Evolutionary conservation across 2,329 filamentous ascomycete species (phyloP).

Genomic region (Tolypocladium tundrense): DNA sequence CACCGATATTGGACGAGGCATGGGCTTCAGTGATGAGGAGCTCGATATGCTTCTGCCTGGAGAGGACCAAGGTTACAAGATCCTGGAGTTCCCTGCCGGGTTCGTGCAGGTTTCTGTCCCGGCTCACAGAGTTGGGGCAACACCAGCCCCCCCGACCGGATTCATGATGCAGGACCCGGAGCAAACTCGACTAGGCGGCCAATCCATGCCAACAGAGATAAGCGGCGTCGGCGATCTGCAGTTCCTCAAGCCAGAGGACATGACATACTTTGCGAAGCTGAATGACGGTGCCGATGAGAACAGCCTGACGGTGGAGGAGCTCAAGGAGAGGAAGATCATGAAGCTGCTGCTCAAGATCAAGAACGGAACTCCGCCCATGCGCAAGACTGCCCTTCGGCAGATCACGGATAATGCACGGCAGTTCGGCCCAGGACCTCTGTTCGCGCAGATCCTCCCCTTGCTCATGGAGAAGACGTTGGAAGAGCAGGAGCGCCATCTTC

Average conservation of each 20-base stretch:
- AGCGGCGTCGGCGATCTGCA: slow-evolving; percentile 92
- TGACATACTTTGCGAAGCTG: slow-evolving; percentile 97
- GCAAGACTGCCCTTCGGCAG: slow-evolving; percentile 94
- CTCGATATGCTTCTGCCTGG: slow-evolving; percentile 83
- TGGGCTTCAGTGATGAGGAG: slow-evolving; percentile 83
- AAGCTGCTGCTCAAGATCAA: slow-evolving; percentile 93
- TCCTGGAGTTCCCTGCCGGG: slow-evolving; percentile 80
- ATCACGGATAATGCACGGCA: slow-evolving; percentile 94
- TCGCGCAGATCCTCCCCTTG: slow-evolving; percentile 93
- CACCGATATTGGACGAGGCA: slow-evolving; percentile 71
- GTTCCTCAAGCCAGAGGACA: slow-evolving; percentile 97
- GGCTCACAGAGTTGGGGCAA: slow-evolving; percentile 63
- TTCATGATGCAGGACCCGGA: slow-evolving; percentile 98
- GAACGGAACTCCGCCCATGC: slow-evolving; percentile 96
- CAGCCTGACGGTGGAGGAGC: slow-evolving; percentile 79
- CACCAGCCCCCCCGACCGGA: slow-evolving; percentile 65
- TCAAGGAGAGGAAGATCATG: slow-evolving; percentile 99
- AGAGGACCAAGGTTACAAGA: slow-evolving; percentile 84
- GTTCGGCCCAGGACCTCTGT: slow-evolving; percentile 87
- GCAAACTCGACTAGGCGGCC: slow-evolving; percentile 70
- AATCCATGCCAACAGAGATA: slow-evolving; percentile 89
- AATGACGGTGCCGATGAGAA: slow-evolving; percentile 92
- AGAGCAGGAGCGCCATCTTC: slow-evolving; percentile 92
- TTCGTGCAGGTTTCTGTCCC: slow-evolving; percentile 77
- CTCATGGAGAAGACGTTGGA: slow-evolving; percentile 98